A percentile compares a stretch with the other conserved stretches of the same genome.
These are phyloP conservation scores for Murraya paniculata DNA, from an alignment of 345 rosid species.

Conservation along the genomic window DNA sequence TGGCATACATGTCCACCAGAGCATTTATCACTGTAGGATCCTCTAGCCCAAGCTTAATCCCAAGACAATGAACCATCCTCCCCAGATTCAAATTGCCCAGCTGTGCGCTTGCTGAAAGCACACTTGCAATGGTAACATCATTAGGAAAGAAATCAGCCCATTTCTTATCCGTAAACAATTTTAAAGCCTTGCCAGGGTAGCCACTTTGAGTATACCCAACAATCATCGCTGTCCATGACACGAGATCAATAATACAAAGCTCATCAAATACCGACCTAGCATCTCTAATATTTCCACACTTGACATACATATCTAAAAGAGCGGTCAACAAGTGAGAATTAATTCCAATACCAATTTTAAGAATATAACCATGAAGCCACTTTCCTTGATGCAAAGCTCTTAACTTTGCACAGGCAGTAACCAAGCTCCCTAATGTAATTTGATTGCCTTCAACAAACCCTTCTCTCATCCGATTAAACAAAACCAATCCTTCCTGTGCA, in stretches of 20 bases:
- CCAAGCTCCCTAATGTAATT: slow-evolving; percentile 60
- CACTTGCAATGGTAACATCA: slow-evolving; percentile 58
- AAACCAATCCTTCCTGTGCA: slow-evolving; percentile 43
- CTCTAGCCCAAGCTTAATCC: slow-evolving; percentile 56
- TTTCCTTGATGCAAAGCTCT: slow-evolving; percentile 72
- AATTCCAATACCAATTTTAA: slow-evolving; percentile 57
- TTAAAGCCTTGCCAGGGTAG: slow-evolving; percentile 45
- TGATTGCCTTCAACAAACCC: slow-evolving; percentile 44
- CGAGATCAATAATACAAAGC: slow-evolving; percentile 45
- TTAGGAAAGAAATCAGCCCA: slow-evolving; percentile 52
- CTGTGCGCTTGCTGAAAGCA: slow-evolving; percentile 69
- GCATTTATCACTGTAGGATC: slow-evolving; percentile 67
- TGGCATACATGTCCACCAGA: slow-evolving; percentile 88
- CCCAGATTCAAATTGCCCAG: slow-evolving; percentile 52
- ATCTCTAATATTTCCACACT: slow-evolving; percentile 58
- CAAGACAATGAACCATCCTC: slow-evolving; percentile 54
- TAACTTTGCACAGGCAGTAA: slow-evolving; percentile 67
- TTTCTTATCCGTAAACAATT: slow-evolving; percentile 56
- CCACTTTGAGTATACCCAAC: slow-evolving; percentile 77
- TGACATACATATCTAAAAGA: slow-evolving; percentile 72
- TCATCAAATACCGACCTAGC: slow-evolving; percentile 55
- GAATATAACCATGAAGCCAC: slow-evolving; percentile 69
- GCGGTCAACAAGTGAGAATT: slow-evolving; percentile 62
- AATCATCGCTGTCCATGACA: slow-evolving; percentile 90
- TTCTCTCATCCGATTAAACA: slow-evolving; percentile 74